phyloP scores from a whole-genome alignment of 1,284 basidiomycete genomes.

The Irpex rosettiformis region DNA sequence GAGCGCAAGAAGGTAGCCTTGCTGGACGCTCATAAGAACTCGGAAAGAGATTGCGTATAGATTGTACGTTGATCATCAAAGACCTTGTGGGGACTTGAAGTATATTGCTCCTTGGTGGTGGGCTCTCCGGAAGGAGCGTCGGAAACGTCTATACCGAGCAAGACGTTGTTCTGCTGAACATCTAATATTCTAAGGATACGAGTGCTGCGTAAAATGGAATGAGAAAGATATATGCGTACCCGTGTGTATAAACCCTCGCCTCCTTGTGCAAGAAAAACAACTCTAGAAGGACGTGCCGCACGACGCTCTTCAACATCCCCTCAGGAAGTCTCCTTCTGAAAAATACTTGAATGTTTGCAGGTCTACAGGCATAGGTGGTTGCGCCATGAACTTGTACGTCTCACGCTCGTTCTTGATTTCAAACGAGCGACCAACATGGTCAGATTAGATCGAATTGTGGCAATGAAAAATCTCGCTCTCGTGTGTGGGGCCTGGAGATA shows the following conservation, averaged over 20 bases:
- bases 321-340: slow-evolving; percentile 8
- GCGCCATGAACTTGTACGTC: slow-evolving; percentile 10
- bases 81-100: not conserved
- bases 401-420: slow-evolving; percentile 11
- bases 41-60: not conserved
- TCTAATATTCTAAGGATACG: not conserved
- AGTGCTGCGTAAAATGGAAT: not conserved
- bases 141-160: slow-evolving; percentile 1
- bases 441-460: slow-evolving; percentile 8
- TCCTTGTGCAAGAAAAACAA: slow-evolving; percentile 16
- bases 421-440: slow-evolving; percentile 8
- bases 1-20: not conserved
- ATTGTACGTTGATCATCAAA: not conserved
- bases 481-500: slow-evolving; percentile 1
- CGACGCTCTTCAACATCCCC: slow-evolving; percentile 3
- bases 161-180: slow-evolving; percentile 5
- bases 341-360: slow-evolving; percentile 12
- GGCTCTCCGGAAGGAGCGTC: not conserved
- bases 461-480: slow-evolving; percentile 10
- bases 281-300: slow-evolving; percentile 12
- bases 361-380: slow-evolving; percentile 18
- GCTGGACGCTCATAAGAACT: not conserved
- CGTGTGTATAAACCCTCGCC: slow-evolving; percentile 11
- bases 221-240: slow-evolving; percentile 6
- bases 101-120: not conserved